phyloP scores from a whole-genome alignment of 2,329 filamentous ascomycete species.

The Talaromyces sp. region DNA sequence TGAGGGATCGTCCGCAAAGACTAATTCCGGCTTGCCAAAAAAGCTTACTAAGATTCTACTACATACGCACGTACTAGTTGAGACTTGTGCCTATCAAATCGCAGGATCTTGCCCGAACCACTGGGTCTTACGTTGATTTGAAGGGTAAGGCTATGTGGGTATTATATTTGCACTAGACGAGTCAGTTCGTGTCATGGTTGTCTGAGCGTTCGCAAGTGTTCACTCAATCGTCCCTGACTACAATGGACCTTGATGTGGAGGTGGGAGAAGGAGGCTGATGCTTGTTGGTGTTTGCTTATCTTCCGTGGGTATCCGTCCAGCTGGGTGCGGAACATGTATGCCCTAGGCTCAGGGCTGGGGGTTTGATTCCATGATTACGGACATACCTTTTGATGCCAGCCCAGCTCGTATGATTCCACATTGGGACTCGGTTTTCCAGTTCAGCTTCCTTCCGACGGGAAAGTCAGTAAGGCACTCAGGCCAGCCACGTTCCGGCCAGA shows the following conservation, averaged over 20 bases:
- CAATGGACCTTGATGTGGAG: background rate
- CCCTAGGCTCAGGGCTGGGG: background rate
- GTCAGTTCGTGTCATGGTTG: background rate
- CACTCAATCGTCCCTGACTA: background rate
- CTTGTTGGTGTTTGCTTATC: background rate
- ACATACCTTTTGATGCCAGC: background rate
- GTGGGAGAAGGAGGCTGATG: background rate
- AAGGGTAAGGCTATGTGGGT: background rate
- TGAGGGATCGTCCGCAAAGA: background rate
- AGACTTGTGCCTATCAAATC: background rate
- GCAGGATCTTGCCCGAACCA: background rate
- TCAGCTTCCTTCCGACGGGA: background rate
- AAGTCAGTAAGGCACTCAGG: background rate
- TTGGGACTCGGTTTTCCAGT: background rate
- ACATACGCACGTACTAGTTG: background rate
- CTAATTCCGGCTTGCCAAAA: background rate
- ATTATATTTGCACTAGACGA: background rate
- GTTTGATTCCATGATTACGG: background rate
- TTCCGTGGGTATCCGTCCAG: slow-evolving; percentile 7
- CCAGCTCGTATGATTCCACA: background rate
- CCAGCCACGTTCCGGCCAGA: background rate
- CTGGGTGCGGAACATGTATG: background rate
- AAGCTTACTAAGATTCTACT: background rate
- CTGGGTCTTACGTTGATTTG: background rate
- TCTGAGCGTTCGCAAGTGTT: background rate